Base-by-base conservation (phyloP, 2,329 filamentous ascomycete species). In the Laburnicola sp. region DNA sequence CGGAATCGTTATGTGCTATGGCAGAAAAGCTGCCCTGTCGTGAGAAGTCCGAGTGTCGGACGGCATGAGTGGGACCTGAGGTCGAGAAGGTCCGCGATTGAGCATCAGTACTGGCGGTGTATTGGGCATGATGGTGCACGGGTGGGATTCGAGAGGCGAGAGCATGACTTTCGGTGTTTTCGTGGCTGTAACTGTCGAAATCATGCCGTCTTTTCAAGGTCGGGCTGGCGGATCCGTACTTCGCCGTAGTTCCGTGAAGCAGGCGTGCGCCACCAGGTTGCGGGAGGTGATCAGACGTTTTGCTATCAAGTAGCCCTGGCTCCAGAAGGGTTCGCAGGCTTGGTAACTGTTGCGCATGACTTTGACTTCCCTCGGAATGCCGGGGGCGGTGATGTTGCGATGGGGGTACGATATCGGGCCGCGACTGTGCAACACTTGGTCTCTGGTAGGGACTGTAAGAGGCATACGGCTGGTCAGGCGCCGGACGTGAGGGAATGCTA, bases 401-500 rank as follows among this genome's bases (percentile, higher is more conserved):
- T 51, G 62, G 48, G 55, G 16, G 16, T 16, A 16, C 16, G 16
- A 65, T 56, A 22, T 71, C 63, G 46, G 64, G 58, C 44, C 60
- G 65, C 44, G 66, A 66, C 6, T 60, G 54, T 47, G 62, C 58
- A 47, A 59, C 63, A 57, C 53, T 60, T 42, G 62, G 51, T 50
- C 57, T 54, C 51, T 65, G 59, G 51, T 69, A 70, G 28, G 63
- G 54, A 51, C 49, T 60, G 58, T 69, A 66, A 37, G 64, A 64
- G 8, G 60, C 51, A 51, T 52, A 58, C 30, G 57, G 43, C 32
- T 59, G 57, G 32, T 63, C 59, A 59, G 66, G 66, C 27, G 63
- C 66, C 56, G 64, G 62, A 89, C 91, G 96, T 64, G 90, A 88
- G 1, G 91, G 89, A 68, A 96, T 96, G 48, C 95, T 91, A 2